phyloP scores from a whole-genome alignment of 2,329 filamentous ascomycete species.

The Mycocentrospora acerina region DNA sequence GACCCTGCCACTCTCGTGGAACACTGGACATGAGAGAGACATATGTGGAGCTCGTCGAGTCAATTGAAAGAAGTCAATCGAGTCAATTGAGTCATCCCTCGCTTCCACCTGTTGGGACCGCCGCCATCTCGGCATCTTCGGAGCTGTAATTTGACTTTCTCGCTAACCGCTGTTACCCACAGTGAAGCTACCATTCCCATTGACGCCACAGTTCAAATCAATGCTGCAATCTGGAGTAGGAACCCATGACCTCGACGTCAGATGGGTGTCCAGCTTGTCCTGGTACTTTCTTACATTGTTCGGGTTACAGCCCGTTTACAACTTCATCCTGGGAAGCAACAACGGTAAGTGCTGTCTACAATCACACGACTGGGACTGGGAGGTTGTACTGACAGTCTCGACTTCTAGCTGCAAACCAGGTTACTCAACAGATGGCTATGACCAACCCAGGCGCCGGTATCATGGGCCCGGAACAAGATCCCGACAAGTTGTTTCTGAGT shows the following conservation, averaged over 20 bases:
- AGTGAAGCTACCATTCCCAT: slow-evolving; percentile 96
- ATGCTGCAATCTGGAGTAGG: slow-evolving; percentile 98
- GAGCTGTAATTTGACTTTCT: slow-evolving; percentile 3
- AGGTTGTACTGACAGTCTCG: slow-evolving; percentile 29
- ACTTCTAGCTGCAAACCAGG: slow-evolving; percentile 79
- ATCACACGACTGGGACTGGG: neutral
- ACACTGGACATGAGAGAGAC: no score
- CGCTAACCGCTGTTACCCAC: slow-evolving; percentile 18
- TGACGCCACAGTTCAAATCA: slow-evolving; percentile 98
- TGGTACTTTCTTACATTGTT: slow-evolving; percentile 99
- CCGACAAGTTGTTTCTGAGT: slow-evolving; percentile 88
- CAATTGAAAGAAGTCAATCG: neutral
- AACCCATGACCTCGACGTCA: slow-evolving; percentile 91
- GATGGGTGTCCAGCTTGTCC: slow-evolving; percentile 97
- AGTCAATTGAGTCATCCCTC: no score
- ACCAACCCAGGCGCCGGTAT: slow-evolving; percentile 75
- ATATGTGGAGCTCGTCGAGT: no score
- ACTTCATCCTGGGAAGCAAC: slow-evolving; percentile 92
- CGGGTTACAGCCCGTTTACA: slow-evolving; percentile 94
- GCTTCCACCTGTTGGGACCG: neutral
- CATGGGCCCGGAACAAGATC: slow-evolving; percentile 90
- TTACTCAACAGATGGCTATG: slow-evolving; percentile 79
- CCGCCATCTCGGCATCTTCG: slow-evolving; percentile 5
- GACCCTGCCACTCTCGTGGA: neutral
- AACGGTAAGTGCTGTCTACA: slow-evolving; percentile 68